Evolutionary conservation across 495 filamentous ascomycete genomes (phyloP).

Genomic region (Pyrenula aspistea): DNA sequence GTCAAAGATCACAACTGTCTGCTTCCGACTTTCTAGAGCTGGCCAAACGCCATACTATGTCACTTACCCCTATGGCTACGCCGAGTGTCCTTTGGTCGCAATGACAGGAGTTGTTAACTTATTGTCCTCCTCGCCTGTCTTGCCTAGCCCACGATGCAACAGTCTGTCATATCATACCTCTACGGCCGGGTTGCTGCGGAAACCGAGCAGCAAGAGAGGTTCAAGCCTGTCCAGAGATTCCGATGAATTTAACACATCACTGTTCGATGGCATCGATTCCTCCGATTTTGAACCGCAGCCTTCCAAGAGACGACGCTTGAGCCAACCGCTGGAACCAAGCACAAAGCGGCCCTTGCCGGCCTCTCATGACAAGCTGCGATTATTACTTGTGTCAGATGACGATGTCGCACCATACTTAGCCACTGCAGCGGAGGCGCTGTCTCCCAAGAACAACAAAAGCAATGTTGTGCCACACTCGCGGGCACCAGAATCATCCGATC

Average conservation of each 20-base stretch:
- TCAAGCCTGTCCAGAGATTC: conserved; percentile 22
- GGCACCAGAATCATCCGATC: conserved; percentile 30
- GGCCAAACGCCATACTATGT: too few species aligned
- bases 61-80: too few species aligned
- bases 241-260: conserved; percentile 34
- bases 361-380: conserved; percentile 8
- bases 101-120: conserved; percentile 35
- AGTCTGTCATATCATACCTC: conserved; percentile 4
- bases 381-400: conserved; percentile 25
- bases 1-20: too few species aligned
- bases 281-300: conserved; percentile 14
- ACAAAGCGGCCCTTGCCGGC: conserved; percentile 4
- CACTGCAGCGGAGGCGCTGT: too few species aligned
- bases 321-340: conserved; percentile 3
- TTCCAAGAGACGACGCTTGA: conserved; percentile 29
- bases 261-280: conserved; percentile 22
- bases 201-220: not conserved
- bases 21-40: too few species aligned
- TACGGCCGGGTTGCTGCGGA: conserved; percentile 3
- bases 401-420: too few species aligned
- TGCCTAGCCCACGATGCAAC: conserved; percentile 9
- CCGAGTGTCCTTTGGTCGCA: too few species aligned
- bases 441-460: too few species aligned
- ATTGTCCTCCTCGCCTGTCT: conserved; percentile 23
- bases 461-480: too few species aligned